Evolutionary conservation across 495 filamentous ascomycete genomes (phyloP), one percentile per base, ranked within the genome.

Genomic region (Tuber aestivum): DNA sequence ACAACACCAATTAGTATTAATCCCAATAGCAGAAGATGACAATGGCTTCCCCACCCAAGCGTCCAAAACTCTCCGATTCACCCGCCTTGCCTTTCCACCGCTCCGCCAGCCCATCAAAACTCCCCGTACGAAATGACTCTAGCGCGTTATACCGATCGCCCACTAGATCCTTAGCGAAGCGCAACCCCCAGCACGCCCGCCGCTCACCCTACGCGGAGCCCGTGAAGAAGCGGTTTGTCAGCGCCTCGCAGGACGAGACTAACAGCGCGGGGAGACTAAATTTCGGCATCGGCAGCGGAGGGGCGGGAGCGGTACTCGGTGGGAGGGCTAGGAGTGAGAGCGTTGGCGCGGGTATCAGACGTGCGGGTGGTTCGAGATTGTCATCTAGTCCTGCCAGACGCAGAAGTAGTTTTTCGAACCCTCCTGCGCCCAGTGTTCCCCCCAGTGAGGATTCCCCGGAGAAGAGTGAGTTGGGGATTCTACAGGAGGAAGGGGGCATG

Each of bases 61-160:
- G 78, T 44, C 38, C 78, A 16, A 79, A 79, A 65, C 69, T 78
- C 14, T 4, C 71, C 23, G 71, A 76, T n/a, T 69, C 75, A 10
- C 56, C 41, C 70, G n/a, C 40, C 37, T 41, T 50, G 40, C 70
- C 56, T 35, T 41, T 74, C 23, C 77, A 78, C 3, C 37, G 48
- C 14, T 56, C 38, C 16, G 20, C 68, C 37, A 65, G 71, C 32
- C 77, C 76, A 35, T 75, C 76, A 12, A 79, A 79, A 23, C 77
- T 79, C 50, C 78, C 78, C 44, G 44, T 79, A 14, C 76, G 70
- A n/a, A 74, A 79, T 40, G 75, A 75, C 37, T 70, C 76, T 1
- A 77, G 37, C 9, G 2, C 75, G 23, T 37, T 73, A 32, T 76
- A 78, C 76, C 18, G 18, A 32, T 73, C 70, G 14, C 61, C 76